phyloP scores from a whole-genome alignment of 305 asterid species.

The Solanum hybrid region DNA sequence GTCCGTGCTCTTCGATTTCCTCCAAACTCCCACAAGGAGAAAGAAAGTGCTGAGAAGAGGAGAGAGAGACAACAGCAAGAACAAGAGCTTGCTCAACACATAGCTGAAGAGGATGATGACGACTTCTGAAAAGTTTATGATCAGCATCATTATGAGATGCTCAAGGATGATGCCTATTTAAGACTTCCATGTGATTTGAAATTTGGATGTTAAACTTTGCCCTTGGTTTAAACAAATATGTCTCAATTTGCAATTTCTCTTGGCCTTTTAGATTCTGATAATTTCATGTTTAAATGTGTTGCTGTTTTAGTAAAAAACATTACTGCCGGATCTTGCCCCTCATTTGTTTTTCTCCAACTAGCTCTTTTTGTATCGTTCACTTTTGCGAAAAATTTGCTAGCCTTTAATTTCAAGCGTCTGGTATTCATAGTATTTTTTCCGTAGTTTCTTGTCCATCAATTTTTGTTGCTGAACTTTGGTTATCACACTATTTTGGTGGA shows the following conservation, averaged over 20 bases:
- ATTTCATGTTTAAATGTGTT: not conserved
- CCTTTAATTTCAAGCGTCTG: not conserved
- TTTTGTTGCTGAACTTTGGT: not conserved
- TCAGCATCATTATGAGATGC: not conserved
- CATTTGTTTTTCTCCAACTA: not conserved
- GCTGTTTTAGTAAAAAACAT: not conserved
- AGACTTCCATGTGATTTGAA: not conserved
- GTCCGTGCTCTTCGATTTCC: slow-evolving; percentile 91
- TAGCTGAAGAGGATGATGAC: slow-evolving; percentile 90
- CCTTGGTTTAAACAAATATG: not conserved
- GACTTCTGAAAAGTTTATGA: slow-evolving; percentile 41
- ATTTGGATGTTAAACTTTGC: not conserved
- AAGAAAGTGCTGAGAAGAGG: slow-evolving; percentile 81
- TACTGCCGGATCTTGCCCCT: not conserved
- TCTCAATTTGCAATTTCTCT: not conserved
- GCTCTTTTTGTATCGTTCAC: not conserved
- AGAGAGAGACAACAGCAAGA: slow-evolving; percentile 94
- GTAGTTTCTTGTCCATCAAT: not conserved
- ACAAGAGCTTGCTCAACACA: slow-evolving; percentile 91
- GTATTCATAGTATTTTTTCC: not conserved
- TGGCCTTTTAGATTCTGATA: not conserved
- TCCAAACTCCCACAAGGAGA: slow-evolving; percentile 72
- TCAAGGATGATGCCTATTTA: not conserved
- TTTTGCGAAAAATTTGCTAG: not conserved
- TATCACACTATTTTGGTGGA: not conserved